Base-by-base conservation (phyloP, 352 stramenopile species). In the Pythium coloratum region DNA sequence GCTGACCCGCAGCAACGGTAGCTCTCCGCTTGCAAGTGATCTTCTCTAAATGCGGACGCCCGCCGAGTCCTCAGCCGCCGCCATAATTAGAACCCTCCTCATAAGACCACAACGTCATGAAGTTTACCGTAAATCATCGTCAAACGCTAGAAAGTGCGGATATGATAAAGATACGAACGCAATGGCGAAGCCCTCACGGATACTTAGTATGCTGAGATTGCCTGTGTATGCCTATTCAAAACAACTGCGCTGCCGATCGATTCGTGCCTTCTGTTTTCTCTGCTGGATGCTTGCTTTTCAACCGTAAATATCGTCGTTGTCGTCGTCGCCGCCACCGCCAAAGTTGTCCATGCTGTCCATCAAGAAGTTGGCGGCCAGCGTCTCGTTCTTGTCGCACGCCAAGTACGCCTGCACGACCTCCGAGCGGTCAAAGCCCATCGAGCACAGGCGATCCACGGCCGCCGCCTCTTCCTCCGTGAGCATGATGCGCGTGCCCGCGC, bases 341-440 rank as follows among this genome's bases (percentile, higher is more conserved):
- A 64, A 81, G 67, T 88, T 74, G 76, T 77, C 77, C 77, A 86
- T 84, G 72, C 81, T 95, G 80, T 99, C 97, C 89, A 99, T 99
- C 65, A 99, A 84, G 60, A 99, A 97, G 82, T 99, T 99, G 28
- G 98, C 98, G 16, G 98, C 97, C 71, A 99, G 84, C 54, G 94
- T 96, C 80, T 99, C 96, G 79, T 99, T 99, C 88, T 99, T 99
- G 88, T 99, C 98, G 73, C 98, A 99, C 40, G 97, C 96, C 68
- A 99, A 80, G 87, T 99, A 99, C 55, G 97, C 97, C 81, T 99
- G 96, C 62, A 98, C 91, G 20, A 94, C 96, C 71, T 98, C 92
- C 33, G 94, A 80, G 70, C 88, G 90, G 55, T 95, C 82, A 68
- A 97, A 97, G 20, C 91, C 90, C 74, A 98, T 89, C 42, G 92